These are phyloP conservation scores for Periconia sp. DNA, from an alignment of 2,329 filamentous ascomycete genomes.

Conservation along the genomic window DNA sequence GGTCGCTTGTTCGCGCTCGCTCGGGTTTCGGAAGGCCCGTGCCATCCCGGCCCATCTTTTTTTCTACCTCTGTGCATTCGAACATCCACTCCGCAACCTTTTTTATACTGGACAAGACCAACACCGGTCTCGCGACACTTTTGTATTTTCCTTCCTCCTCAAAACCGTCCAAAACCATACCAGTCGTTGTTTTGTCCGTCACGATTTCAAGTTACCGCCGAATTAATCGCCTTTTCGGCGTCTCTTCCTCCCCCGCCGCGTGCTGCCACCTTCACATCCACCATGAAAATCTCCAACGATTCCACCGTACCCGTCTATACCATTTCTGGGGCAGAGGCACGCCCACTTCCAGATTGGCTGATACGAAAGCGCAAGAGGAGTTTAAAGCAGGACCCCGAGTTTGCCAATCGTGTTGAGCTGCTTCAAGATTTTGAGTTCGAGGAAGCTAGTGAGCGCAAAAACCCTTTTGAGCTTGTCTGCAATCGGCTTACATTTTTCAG, in stretches of 20 bases:
- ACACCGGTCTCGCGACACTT: too few species aligned
- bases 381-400: constrained; percentile 89
- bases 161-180: too few species aligned
- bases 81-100: not conserved
- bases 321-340: constrained; percentile 84
- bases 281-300: constrained; percentile 81
- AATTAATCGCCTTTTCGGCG: not conserved
- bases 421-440: constrained; percentile 98
- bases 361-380: constrained; percentile 80
- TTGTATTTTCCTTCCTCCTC: too few species aligned
- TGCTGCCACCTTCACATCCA: constrained; percentile 10
- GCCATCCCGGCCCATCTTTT: constrained; percentile 2
- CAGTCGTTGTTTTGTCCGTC: too few species aligned
- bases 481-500: not conserved
- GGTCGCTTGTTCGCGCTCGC: not conserved
- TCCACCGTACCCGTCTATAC: constrained; percentile 90
- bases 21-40: not conserved
- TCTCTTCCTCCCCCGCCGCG: not conserved
- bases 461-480: not conserved
- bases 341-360: constrained; percentile 93
- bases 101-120: too few species aligned
- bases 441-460: constrained; percentile 78
- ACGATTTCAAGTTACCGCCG: not conserved
- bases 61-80: not conserved
- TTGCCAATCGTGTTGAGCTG: constrained; percentile 89